phyloP scores from a whole-genome alignment of 1,284 basidiomycete species.

The Tilletia walkeri region DNA sequence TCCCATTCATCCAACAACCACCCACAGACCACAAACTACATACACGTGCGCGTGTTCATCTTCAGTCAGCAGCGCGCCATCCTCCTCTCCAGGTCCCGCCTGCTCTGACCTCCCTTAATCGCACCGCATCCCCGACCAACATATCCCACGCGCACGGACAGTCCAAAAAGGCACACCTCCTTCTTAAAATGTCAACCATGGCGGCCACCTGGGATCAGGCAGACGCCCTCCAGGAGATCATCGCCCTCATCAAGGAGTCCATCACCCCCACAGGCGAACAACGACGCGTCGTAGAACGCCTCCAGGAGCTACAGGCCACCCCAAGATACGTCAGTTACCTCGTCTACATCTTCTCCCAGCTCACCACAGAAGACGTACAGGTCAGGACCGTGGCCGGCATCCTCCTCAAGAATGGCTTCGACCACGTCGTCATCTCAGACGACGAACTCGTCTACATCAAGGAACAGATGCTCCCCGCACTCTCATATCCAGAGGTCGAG shows the following conservation, averaged over 20 bases:
- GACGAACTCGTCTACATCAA: conserved; percentile 52
- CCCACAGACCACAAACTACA: no score
- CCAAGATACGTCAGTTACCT: conserved; percentile 83
- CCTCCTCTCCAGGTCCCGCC: no score
- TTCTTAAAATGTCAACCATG: neutral
- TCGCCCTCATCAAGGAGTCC: conserved; percentile 8
- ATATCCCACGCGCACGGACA: neutral
- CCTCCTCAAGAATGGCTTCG: conserved; percentile 86
- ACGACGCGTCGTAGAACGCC: conserved; percentile 81
- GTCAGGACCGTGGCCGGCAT: conserved; percentile 94
- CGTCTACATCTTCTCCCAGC: conserved; percentile 78
- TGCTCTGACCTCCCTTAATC: neutral
- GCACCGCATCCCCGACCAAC: neutral
- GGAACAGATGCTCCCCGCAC: conserved; percentile 48
- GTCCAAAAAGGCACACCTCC: no score
- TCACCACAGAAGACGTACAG: conserved; percentile 79
- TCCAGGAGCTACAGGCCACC: conserved; percentile 66
- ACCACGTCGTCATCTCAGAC: conserved; percentile 42
- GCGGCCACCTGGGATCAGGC: neutral
- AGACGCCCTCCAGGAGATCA: conserved; percentile 16
- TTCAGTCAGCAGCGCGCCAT: no score
- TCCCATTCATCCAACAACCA: no score
- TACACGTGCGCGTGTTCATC: no score
- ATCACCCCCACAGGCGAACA: neutral
- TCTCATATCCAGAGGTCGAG: conserved; percentile 47